Evolutionary conservation across 2,329 filamentous ascomycete genomes (phyloP).

Genomic region (Aureobasidium namibiae): DNA sequence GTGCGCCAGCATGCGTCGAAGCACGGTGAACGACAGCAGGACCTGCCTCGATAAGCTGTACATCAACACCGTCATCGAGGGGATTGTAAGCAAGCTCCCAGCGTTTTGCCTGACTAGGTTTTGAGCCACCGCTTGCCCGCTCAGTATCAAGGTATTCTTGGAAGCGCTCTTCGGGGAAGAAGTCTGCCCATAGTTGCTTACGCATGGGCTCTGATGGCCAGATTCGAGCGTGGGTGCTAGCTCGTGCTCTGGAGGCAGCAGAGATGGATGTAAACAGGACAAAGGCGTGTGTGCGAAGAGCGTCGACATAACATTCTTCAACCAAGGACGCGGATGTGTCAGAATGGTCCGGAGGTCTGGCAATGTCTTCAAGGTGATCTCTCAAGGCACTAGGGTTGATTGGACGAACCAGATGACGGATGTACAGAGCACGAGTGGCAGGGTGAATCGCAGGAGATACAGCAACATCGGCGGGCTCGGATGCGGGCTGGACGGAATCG

Average conservation of each 20-base stretch:
- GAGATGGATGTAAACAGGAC: constrained; percentile 60
- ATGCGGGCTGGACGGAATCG: neutral
- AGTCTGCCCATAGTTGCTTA: constrained; percentile 82
- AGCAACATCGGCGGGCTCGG: constrained; percentile 6
- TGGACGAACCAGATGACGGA: constrained; percentile 83
- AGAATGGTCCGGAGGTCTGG: constrained; percentile 47
- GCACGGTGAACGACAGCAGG: neutral
- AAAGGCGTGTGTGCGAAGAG: constrained; percentile 81
- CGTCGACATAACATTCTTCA: constrained; percentile 68
- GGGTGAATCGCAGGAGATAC: constrained; percentile 33
- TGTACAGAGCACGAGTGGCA: constrained; percentile 66
- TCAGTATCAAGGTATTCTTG: constrained; percentile 67
- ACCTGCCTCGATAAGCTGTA: constrained; percentile 29
- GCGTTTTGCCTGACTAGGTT: constrained; percentile 31
- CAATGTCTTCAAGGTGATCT: constrained; percentile 61
- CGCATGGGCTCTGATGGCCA: constrained; percentile 85
- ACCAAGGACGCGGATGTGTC: constrained; percentile 46
- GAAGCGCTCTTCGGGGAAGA: constrained; percentile 69
- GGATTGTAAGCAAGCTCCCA: constrained; percentile 56
- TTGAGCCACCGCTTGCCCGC: constrained; percentile 27
- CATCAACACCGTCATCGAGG: constrained; percentile 22
- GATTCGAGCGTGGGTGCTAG: constrained; percentile 64
- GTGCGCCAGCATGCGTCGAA: neutral
- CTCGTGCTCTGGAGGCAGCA: constrained; percentile 68
- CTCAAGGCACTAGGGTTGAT: constrained; percentile 61